Evolutionary conservation across 495 filamentous ascomycete species (phyloP).

Genomic region (Penicillium odoratum): DNA sequence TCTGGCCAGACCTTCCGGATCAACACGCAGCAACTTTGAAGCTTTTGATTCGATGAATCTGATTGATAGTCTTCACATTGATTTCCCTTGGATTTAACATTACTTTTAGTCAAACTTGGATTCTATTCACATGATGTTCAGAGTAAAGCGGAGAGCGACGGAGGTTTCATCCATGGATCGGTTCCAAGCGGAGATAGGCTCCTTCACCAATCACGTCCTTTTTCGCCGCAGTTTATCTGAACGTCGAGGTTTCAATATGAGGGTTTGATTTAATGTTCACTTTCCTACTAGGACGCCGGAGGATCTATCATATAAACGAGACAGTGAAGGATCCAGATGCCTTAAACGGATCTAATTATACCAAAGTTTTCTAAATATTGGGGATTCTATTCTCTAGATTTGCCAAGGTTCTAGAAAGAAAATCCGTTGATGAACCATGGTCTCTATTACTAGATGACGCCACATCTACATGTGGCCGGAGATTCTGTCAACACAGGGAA

Average conservation of each 20-base stretch:
- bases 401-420: not conserved
- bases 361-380: not conserved
- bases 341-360: not conserved
- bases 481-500: too few species aligned
- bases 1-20: constrained; percentile 18
- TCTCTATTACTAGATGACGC: too few species aligned
- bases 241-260: constrained; percentile 5
- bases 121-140: too few species aligned
- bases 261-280: not conserved
- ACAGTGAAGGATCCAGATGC: too few species aligned
- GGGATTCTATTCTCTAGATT: not conserved
- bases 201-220: constrained; percentile 3
- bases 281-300: not conserved
- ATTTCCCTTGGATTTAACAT: not conserved
- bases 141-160: not conserved
- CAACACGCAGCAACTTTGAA: constrained; percentile 8
- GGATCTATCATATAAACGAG: too few species aligned
- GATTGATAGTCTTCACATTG: not conserved
- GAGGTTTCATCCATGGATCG: constrained; percentile 15
- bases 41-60: constrained; percentile 1
- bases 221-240: constrained; percentile 11
- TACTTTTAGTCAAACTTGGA: not conserved
- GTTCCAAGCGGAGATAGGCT: constrained; percentile 10
- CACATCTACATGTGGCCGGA: too few species aligned
- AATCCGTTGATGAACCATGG: too few species aligned